These are phyloP conservation scores for Huntiella savannae DNA, from an alignment of 2,329 filamentous ascomycete genomes.

Conservation along the genomic window DNA sequence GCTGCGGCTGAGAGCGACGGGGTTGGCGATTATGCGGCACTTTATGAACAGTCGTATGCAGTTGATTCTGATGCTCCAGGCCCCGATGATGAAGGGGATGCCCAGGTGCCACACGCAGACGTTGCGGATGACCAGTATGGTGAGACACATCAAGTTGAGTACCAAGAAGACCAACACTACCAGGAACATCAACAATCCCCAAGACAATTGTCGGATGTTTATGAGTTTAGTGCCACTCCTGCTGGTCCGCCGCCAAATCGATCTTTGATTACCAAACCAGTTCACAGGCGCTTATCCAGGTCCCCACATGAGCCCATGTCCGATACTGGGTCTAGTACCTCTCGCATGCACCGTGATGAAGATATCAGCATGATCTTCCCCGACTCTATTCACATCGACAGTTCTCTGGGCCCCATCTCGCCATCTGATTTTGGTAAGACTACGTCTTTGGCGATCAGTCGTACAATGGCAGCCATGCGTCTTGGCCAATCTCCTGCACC, in stretches of 20 bases:
- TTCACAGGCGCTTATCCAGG: background rate
- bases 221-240: background rate
- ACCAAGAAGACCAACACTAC: background rate
- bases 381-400: slow-evolving; percentile 31
- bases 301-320: slow-evolving; percentile 3
- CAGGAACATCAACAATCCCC: background rate
- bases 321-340: slow-evolving; percentile 8
- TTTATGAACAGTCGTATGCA: slow-evolving; percentile 3
- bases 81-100: background rate
- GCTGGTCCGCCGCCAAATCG: background rate
- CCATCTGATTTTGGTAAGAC: slow-evolving; percentile 33
- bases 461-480: slow-evolving; percentile 27
- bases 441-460: slow-evolving; percentile 37
- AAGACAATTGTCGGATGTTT: background rate
- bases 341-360: slow-evolving; percentile 18
- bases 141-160: background rate
- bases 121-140: background rate
- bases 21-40: background rate
- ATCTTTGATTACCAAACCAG: too few relatives aligned
- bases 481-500: slow-evolving; percentile 5
- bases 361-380: slow-evolving; percentile 42
- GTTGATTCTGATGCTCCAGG: too few relatives aligned
- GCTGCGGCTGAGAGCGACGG: background rate
- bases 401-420: slow-evolving; percentile 19
- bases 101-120: background rate